phyloP scores from a whole-genome alignment of 164 flowering plant genomes.

The Berberis thunbergii region DNA sequence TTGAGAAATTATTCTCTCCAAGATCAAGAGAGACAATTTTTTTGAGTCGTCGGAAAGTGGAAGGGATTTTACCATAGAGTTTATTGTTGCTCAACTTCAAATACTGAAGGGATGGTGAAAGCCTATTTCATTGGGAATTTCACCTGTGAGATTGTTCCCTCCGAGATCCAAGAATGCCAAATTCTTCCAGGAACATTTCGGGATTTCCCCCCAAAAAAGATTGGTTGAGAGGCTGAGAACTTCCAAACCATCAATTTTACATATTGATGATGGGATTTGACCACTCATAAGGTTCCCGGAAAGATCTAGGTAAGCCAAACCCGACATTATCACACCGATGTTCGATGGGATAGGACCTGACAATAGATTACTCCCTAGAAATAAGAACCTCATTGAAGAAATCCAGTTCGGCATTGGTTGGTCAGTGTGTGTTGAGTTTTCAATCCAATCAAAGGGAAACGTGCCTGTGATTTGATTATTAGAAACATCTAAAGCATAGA shows the following conservation, averaged over 20 bases:
- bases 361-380: constrained; percentile 3
- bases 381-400: background rate
- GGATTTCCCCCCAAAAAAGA: too few relatives aligned
- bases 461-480: constrained; percentile 6
- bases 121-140: too few relatives aligned
- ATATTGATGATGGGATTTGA: constrained; percentile 6
- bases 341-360: background rate
- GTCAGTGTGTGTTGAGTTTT: background rate
- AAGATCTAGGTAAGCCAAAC: background rate
- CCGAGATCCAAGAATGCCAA: too few relatives aligned
- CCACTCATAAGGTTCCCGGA: background rate
- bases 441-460: background rate
- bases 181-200: too few relatives aligned
- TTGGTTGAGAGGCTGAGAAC: too few relatives aligned
- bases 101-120: too few relatives aligned
- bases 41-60: too few relatives aligned
- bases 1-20: too few relatives aligned
- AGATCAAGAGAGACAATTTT: too few relatives aligned
- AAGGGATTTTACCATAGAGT: too few relatives aligned
- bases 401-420: background rate
- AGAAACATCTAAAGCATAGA: constrained; percentile 6
- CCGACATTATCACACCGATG: background rate
- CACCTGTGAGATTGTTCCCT: too few relatives aligned
- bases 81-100: too few relatives aligned
- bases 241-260: background rate